phyloP scores from a whole-genome alignment of 352 stramenopile genomes.

The Pythium sukuiense region DNA sequence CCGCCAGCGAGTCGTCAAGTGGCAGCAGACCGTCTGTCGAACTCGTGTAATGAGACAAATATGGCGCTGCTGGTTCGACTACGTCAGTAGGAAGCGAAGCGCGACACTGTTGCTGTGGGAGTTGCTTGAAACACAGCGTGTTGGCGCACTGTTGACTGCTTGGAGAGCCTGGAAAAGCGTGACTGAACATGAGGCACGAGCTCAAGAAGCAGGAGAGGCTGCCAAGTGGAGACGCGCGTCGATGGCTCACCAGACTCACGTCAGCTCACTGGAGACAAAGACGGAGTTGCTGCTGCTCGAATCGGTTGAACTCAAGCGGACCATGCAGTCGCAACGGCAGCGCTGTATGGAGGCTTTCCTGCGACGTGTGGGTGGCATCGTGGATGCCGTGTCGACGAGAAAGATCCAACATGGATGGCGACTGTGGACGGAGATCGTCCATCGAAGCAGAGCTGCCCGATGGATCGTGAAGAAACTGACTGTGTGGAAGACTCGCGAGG shows the following conservation, averaged over 20 bases:
- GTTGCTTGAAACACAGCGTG: no score
- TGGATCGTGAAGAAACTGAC: neutral
- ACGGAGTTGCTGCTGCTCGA: slow-evolving; percentile 32
- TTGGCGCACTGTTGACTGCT: neutral
- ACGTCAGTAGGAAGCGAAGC: neutral
- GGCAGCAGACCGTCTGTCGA: neutral
- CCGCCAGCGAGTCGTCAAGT: slow-evolving; percentile 1
- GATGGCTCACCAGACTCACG: slow-evolving; percentile 15
- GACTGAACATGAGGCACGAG: slow-evolving; percentile 1
- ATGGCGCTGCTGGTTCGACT: neutral
- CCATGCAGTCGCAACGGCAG: slow-evolving; percentile 7
- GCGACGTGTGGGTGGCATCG: neutral
- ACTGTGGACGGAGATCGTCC: neutral
- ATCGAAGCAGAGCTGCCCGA: neutral
- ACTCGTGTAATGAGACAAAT: neutral
- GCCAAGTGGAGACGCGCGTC: slow-evolving; percentile 4
- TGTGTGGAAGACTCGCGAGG: neutral
- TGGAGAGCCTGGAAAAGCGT: slow-evolving; percentile 14
- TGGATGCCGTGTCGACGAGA: slow-evolving; percentile 1
- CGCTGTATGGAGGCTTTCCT: slow-evolving; percentile 21
- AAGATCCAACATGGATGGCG: neutral
- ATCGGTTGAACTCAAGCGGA: slow-evolving; percentile 19
- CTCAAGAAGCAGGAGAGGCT: neutral
- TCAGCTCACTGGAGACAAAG: slow-evolving; percentile 20
- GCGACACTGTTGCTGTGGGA: no score